Base-by-base conservation (phyloP, 768 basidiomycete genomes). In the Auriculariales sp. region DNA sequence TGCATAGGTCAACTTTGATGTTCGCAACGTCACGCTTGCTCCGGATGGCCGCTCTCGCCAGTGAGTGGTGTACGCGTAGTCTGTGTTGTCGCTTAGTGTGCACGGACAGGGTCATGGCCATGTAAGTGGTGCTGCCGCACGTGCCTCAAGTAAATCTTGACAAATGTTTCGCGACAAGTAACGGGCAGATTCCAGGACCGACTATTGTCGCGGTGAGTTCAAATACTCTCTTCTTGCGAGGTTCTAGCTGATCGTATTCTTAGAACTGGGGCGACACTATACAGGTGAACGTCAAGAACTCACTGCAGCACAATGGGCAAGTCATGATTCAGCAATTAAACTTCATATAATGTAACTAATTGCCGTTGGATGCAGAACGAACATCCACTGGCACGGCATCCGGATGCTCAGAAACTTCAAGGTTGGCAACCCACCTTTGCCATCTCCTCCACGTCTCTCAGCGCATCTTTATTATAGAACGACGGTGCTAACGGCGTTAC, bases 301-400 rank as follows among this genome's bases (percentile, higher is more conserved):
- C 39, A 5, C 11, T 44, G 39, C 17, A 25, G 19, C 22, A 44
- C 15, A 44, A 44, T 25, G 39, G 39, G 39, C 27, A 6, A 4
- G 39, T 24, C 22, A 19, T 25, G 7, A 44, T 19, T 0, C 39
- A 4, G 12, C n/a, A 15, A 7, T 11, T 44, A 6, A 25, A 4
- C 22, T 19, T 9, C 22, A 9, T 22, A 22, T 14, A 9, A 6
- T 15, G 39, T 19, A n/a, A 24, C 22, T 25, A 19, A 44, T 6
- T 44, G 39, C 22, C 2, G 22, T n/a, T 33, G 2, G 11, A 44
- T 25, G n/a, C 19, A 44, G 39, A 10, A 44, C 39, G 11, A 28
- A 29, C 30, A 51, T 51, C 12, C 50, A 51, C 44, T 51, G 50
- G 50, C 50, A 51, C 22, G 50, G 50, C 10, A 44, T 44, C 22